Evolutionary conservation across 495 filamentous ascomycete genomes (phyloP), one percentile per base, ranked within the genome.

Genomic region (Hypoxylon cercidicola): DNA sequence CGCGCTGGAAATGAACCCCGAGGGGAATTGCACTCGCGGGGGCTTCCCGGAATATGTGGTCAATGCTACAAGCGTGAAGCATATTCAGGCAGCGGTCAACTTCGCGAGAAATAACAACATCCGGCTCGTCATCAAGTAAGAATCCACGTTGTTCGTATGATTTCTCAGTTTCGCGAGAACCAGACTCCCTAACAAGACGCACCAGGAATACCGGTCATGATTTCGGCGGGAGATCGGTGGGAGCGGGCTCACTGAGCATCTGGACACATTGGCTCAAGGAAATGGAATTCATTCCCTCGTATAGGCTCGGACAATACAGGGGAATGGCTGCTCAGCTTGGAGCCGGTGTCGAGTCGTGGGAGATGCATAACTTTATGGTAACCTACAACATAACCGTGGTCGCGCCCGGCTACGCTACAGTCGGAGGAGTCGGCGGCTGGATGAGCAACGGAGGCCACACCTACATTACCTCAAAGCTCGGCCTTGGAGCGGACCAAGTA

Each of bases 171-270:
- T 47, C 18, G 9, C 32, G 34, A 64, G 23, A n/a, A 51, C 12
- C 7, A 10, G 56, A 9, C 41, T 21, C 18, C 3, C 55, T 39
- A 43, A 59, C 55, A 23, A 4, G 25, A 20, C 39, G 2, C 13
- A 35, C 39, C 48, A 88, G 87, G 75, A 90, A 87, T 62, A 89
- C 88, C 1, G 88, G 88, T 13, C 87, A 90, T 69, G 87, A 90
- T 68, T 88, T 84, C 64, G 74, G 72, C 13, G 87, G 85, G 30
- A 84, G 85, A 63, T 82, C 70, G 1, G 60, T 68, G 0, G 81
- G 85, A 28, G 79, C 80, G 2, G 84, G 86, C 15, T 77, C 83
- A 7, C 70, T 89, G 4, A 78, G 79, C 43, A 70, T 89, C 37
- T 89, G 86, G 85, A 89, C 87, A 1, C 87, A 83, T 72, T 59